Conservation (phyloP, 1,139 yeast genomes). For the Yamadazyma jaroonii region DNA sequence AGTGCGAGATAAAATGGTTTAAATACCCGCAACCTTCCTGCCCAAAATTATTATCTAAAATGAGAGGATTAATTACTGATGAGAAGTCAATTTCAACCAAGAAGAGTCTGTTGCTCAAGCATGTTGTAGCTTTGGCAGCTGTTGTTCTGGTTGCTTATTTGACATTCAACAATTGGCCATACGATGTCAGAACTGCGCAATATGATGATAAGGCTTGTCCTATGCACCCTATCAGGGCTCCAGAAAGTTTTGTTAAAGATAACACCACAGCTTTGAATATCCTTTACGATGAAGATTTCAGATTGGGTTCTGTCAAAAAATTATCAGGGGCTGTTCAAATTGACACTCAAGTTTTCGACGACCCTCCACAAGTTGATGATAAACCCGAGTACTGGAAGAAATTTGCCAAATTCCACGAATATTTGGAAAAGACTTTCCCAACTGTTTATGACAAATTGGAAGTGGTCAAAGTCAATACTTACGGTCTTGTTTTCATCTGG, state of each 20-base stretch:
- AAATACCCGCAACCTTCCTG: too few relatives aligned
- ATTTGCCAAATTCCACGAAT: constrained; percentile 54
- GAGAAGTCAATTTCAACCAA: background rate
- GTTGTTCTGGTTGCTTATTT: background rate
- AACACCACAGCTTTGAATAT: constrained; percentile 34
- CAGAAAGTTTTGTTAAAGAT: constrained; percentile 27
- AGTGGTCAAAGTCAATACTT: constrained; percentile 58
- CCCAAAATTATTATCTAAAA: background rate
- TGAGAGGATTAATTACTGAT: background rate
- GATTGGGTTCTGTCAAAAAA: constrained; percentile 32
- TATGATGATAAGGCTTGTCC: constrained; percentile 15
- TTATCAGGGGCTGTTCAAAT: constrained; percentile 43
- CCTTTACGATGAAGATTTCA: constrained; percentile 30
- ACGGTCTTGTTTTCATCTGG: constrained; percentile 68
- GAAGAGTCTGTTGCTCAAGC: background rate
- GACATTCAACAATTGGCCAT: background rate
- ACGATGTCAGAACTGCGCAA: background rate
- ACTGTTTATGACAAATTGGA: constrained; percentile 45
- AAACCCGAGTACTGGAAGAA: constrained; percentile 38
- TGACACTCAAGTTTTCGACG: constrained; percentile 45
- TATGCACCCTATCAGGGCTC: constrained; percentile 27
- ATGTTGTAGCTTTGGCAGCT: background rate
- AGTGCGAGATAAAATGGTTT: too few relatives aligned
- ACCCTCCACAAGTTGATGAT: constrained; percentile 38
- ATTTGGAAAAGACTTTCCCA: constrained; percentile 59